Base-by-base conservation (phyloP, 2,329 filamentous ascomycete species). In the Penicillium paneum region DNA sequence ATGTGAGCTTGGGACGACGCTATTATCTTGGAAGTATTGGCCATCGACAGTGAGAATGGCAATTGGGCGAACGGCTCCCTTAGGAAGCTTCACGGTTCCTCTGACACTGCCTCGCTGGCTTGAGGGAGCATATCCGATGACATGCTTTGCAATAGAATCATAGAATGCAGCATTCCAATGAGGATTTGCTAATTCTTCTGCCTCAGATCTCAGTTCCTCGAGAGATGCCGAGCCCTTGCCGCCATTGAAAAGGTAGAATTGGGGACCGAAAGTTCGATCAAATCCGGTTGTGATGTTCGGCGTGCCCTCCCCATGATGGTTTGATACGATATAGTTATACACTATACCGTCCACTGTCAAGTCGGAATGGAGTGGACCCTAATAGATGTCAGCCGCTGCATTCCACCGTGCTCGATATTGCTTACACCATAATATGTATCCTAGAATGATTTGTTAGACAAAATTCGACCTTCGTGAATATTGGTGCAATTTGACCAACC, bases 281-380 rank as follows among this genome's bases (percentile, higher is more conserved):
- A 86, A 86, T 0, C 84, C 84, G 57, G 83, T 68, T 1, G 81
- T 85, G 61, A 87, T 86, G 60, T 86, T 85, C 6, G 84, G 83
- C 13, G 81, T 83, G 39, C 81, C 80, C 55, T 83, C 81, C 6
- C 84, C 83, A 50, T 87, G 83, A 59, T 87, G 83, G 55, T 86
- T 86, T 0, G 80, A 83, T 6, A 81, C 78, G 68, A 82, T 79
- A 62, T 87, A 87, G 63, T 87, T 85, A 66, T 87, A 86, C 0
- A 87, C 77, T 43, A 87, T 86, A 0, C 83, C 84, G 60, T 87
- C 84, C 0, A 87, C 84, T 0, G 79, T 79, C 6, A 87, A 71
- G 61, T 87, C 85, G 0, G 83, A 85, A 66, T 86, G 83, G 2
- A 83, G 70, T 0, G 84, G 84, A 0, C 84, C 84, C 66, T 68